Conservation (phyloP, 345 rosid species). For the Sapria himalayana region DNA sequence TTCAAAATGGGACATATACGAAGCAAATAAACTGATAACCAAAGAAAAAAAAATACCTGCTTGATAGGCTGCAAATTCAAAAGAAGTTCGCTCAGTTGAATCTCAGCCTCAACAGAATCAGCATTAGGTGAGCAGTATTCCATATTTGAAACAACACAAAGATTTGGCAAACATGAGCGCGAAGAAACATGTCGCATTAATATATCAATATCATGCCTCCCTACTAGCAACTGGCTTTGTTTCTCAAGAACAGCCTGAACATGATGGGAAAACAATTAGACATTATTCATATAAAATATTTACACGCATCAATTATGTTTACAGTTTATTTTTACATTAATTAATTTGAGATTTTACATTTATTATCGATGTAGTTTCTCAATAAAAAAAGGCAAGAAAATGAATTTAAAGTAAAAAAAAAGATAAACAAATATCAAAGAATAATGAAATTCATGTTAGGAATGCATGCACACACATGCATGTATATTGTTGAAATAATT, state of each 20-base stretch:
- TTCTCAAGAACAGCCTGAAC: slow-evolving; percentile 95
- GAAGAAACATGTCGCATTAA: slow-evolving; percentile 77
- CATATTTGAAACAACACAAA: slow-evolving; percentile 21
- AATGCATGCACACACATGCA: too few relatives aligned
- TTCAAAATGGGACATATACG: too few relatives aligned
- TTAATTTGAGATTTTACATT: too few relatives aligned
- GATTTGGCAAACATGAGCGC: slow-evolving; percentile 50
- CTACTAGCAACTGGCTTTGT: slow-evolving; percentile 93
- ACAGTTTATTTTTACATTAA: too few relatives aligned
- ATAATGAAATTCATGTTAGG: too few relatives aligned
- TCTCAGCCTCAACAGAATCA: slow-evolving; percentile 33
- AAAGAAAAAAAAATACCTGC: slow-evolving; percentile 33
- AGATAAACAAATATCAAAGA: too few relatives aligned
- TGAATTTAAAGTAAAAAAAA: too few relatives aligned
- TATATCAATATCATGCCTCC: slow-evolving; percentile 92
- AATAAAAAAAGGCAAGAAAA: too few relatives aligned
- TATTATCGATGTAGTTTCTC: too few relatives aligned
- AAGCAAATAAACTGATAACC: too few relatives aligned
- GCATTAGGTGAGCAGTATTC: slow-evolving; percentile 18
- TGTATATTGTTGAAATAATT: too few relatives aligned
- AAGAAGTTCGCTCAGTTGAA: slow-evolving; percentile 49
- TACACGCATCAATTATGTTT: too few relatives aligned
- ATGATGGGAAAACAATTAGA: slow-evolving; percentile 1
- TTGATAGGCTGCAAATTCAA: slow-evolving; percentile 61
- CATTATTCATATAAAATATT: neutral